Base-by-base conservation (phyloP, 1,139 yeast genomes). In the Candida sanyaensis region DNA sequence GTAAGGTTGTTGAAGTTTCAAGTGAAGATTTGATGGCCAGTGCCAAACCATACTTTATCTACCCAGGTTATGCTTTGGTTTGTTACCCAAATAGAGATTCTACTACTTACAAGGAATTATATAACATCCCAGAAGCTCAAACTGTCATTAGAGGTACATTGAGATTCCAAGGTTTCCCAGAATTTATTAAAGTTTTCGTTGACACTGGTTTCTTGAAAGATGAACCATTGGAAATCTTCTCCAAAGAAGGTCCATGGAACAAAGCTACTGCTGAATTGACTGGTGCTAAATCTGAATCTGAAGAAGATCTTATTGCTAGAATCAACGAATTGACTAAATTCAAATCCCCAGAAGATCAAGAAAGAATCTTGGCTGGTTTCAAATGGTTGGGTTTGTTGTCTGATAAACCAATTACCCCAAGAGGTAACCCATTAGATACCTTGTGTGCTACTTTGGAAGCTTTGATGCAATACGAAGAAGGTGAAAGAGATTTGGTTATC, bases 71-170 rank as follows among this genome's bases (percentile, higher is more conserved):
- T 64, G 92, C 97, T 42, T 85, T 92, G 58, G 97, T 93, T 50
- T 87, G 93, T 63, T 93, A 93, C 75, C 98, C 99, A 62, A 93
- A 93, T 83, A 88, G 99, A 78, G 99, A 93, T 73, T 92, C 98
- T 41, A 91, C 98, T 53, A 81, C 88, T 52, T 93, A 89, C 81
- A 88, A 84, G 77, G 95, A 92, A 71, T 82, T 93, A 57, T 93
- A 93, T 75, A 72, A 81, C 65, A 93, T 93, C 56, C 99, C 99
- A 57, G 99, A 93, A 77, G 99, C 99, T 57, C 91, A 93, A 63
- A 91, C 97, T 50, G 91, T 93, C 53, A 82, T 93, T 62, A 88
- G 99, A 78, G 99, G 99, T 65, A 93, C 99, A 55, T 81, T 93
- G 66, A 84, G 99, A 76, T 93, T 80, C 83, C 98, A 91, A 75